Evolutionary conservation across 768 basidiomycete genomes (phyloP).

Genomic region (Boletus subparvulus): DNA sequence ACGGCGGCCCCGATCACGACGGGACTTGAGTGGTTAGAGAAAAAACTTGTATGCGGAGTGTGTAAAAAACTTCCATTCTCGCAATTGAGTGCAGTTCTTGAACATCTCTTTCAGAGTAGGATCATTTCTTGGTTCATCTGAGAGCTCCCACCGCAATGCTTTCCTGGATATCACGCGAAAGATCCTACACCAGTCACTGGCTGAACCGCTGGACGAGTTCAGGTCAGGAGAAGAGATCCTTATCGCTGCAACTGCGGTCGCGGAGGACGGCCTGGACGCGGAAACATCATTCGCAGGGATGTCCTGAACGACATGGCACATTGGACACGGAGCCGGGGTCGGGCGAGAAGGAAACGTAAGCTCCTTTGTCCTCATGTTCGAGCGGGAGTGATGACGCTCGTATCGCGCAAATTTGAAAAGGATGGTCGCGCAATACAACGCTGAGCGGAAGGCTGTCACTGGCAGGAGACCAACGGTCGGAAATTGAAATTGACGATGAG

Average conservation of each 20-base stretch:
- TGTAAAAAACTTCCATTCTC: no score
- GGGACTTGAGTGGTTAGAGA: no score
- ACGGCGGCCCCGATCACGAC: no score
- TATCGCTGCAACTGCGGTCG: conserved; percentile 73
- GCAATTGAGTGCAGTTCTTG: conserved; percentile 54
- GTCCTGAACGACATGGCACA: conserved; percentile 70
- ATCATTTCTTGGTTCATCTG: conserved; percentile 64
- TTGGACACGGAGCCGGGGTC: conserved; percentile 81
- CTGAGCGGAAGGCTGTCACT: conserved; percentile 26
- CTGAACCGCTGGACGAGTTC: no score
- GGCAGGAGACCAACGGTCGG: conserved; percentile 6
- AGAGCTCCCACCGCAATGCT: conserved; percentile 28
- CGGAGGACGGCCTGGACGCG: conserved; percentile 86
- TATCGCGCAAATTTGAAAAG: conserved; percentile 57
- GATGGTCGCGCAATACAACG: conserved; percentile 64
- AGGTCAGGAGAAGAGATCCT: conserved; percentile 56
- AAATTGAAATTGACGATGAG: conserved; percentile 21
- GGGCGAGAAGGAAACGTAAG: conserved; percentile 67
- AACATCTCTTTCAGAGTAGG: conserved; percentile 54
- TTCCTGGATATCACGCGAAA: no score
- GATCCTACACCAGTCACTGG: no score
- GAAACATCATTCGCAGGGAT: conserved; percentile 82
- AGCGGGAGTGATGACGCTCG: conserved; percentile 41
- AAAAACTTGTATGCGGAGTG: no score
- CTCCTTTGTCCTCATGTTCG: conserved; percentile 74